Evolutionary conservation across 306 rosid genomes (phyloP).

Genomic region (Calophaca sinica): DNA sequence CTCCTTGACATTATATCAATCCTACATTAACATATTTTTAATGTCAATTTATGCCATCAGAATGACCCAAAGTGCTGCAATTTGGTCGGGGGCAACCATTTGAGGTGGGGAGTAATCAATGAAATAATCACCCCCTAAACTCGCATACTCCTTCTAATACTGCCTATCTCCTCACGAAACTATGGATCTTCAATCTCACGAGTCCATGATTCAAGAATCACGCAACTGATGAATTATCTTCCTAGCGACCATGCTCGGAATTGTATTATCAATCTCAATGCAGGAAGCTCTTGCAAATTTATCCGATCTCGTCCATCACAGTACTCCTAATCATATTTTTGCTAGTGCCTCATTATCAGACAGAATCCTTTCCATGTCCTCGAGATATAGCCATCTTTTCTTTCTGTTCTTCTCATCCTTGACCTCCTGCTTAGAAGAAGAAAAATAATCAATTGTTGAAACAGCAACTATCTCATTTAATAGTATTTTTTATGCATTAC

Average conservation of each 20-base stretch:
- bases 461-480: neutral
- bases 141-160: neutral
- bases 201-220: too few species aligned
- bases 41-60: too few species aligned
- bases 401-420: constrained; percentile 60
- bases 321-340: constrained; percentile 40
- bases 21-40: too few species aligned
- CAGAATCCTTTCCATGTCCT: constrained; percentile 67
- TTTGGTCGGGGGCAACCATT: too few species aligned
- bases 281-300: too few species aligned
- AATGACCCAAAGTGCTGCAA: too few species aligned
- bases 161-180: constrained; percentile 17
- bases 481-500: neutral
- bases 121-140: too few species aligned
- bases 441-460: neutral
- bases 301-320: too few species aligned
- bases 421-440: constrained; percentile 61
- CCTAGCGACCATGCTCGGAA: neutral
- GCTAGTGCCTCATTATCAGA: constrained; percentile 63
- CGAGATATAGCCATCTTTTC: constrained; percentile 71
- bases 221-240: constrained; percentile 26
- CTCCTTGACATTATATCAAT: neutral
- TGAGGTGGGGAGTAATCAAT: constrained; percentile 9
- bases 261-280: too few species aligned
- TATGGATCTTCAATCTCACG: too few species aligned